phyloP scores from a whole-genome alignment of 495 filamentous ascomycete species.

The Cercophora scortea region DNA sequence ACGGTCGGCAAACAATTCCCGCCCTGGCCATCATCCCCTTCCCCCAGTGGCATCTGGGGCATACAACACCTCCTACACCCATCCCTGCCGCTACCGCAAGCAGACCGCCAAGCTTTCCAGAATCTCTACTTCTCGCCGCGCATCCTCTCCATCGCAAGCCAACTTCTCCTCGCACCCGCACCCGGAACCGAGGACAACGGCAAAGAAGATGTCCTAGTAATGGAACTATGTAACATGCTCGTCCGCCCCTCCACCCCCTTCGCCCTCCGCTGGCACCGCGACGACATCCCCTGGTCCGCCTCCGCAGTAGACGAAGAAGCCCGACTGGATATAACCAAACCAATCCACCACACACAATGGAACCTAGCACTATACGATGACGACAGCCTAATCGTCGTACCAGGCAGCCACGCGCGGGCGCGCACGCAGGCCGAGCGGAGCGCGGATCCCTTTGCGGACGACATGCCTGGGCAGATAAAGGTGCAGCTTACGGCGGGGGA shows the following conservation, averaged over 20 bases:
- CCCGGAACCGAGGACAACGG: not conserved
- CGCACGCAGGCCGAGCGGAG: conserved; percentile 56
- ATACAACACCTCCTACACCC: conserved; percentile 79
- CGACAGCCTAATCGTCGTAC: conserved; percentile 58
- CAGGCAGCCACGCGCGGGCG: conserved; percentile 59
- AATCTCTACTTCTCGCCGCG: conserved; percentile 55
- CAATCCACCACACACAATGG: conserved; percentile 59
- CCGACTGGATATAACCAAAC: conserved; percentile 30
- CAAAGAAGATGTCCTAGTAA: conserved; percentile 39
- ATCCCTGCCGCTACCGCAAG: conserved; percentile 29
- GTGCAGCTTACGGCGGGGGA: conserved; percentile 64
- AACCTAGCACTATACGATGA: conserved; percentile 68
- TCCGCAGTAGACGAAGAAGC: conserved; percentile 45
- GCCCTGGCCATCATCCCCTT: conserved; percentile 54
- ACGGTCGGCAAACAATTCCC: conserved; percentile 83
- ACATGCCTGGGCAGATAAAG: conserved; percentile 51
- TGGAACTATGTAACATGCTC: conserved; percentile 78
- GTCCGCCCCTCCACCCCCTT: conserved; percentile 56
- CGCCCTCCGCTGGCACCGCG: conserved; percentile 67
- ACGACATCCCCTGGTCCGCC: conserved; percentile 58
- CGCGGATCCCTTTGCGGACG: conserved; percentile 49
- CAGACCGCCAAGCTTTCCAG: conserved; percentile 47
- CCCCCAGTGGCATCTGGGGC: conserved; percentile 65
- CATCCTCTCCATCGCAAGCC: conserved; percentile 49
- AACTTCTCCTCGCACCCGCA: conserved; percentile 34